Evolutionary conservation across 2,329 filamentous ascomycete genomes (phyloP), one percentile per base, ranked within the genome.

Genomic region (Neofusicoccum parvum): DNA sequence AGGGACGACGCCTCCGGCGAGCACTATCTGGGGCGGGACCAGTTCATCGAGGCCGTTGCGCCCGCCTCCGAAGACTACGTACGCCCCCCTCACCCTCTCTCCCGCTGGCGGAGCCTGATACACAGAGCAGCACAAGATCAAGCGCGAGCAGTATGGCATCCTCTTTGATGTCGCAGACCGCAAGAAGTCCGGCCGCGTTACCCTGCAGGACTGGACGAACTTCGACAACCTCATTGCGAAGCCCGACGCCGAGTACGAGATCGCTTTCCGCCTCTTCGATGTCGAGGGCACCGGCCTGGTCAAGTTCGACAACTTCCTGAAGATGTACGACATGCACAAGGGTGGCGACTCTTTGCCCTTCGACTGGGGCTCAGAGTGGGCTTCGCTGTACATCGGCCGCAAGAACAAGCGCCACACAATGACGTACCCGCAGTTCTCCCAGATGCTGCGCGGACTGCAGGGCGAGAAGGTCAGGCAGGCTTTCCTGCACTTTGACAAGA

Each of bases 361-460:
- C 75, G 92, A 99, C 80, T 98, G 95, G 94, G 91, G 94, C 75
- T 96, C 92, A 69, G 92, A 97, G 78, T 99, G 95, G 95, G 94
- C 93, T 46, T 92, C 91, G 72, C 86, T 99, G 68, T 98, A 99
- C 82, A 91, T 95, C 72, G 95, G 95, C 68, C 88, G 89, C 74
- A 92, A 90, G 82, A 92, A 91, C 80, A 90, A 92, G 79, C 87
- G 94, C 70, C 95, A 97, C 78, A 88, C 90, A 73, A 90, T 99
- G 82, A 94, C 94, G 72, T 99, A 99, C 78, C 89, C 90, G 5
- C 94, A 99, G 80, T 99, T 99, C 82, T 92, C 94, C 54, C 95
- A 99, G 82, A 97, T 99, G 94, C 85, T 99, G 73, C 91, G 95
- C 68, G 95, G 94, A 54, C 84, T 99, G 68, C 94, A 98, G 81